A percentile compares a stretch with the other conserved stretches of the same genome.
Conservation (phyloP, 352 stramenopile genomes). For the Globisporangium spinosum region DNA sequence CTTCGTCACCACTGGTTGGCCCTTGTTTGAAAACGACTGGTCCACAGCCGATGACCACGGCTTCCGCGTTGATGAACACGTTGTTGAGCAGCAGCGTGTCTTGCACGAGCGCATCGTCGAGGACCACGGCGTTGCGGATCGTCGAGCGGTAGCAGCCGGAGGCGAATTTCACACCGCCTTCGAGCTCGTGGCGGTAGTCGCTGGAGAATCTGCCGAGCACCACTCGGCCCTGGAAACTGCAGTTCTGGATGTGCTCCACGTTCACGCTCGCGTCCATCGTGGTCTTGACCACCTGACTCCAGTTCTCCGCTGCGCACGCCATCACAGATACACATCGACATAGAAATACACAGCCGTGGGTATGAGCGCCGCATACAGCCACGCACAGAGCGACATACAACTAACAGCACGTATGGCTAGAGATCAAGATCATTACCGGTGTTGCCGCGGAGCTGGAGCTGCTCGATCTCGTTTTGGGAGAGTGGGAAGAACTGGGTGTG, state of each 20-base stretch:
- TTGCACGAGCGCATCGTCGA: slow-evolving; percentile 73
- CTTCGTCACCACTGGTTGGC: not conserved
- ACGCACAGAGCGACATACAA: slow-evolving; percentile 3
- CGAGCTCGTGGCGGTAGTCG: slow-evolving; percentile 32
- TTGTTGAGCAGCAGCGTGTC: slow-evolving; percentile 56
- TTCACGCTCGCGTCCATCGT: slow-evolving; percentile 19
- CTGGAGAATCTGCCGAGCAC: slow-evolving; percentile 52
- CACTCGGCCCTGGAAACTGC: slow-evolving; percentile 62
- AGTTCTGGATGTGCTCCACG: slow-evolving; percentile 51
- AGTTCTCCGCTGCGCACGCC: slow-evolving; percentile 46
- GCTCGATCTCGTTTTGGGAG: slow-evolving; percentile 39
- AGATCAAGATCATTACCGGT: slow-evolving; percentile 29
- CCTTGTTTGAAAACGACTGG: slow-evolving; percentile 34
- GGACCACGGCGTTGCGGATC: slow-evolving; percentile 53
- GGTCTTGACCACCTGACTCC: slow-evolving; percentile 50
- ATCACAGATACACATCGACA: slow-evolving; percentile 1
- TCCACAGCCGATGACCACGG: slow-evolving; percentile 64
- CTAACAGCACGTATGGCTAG: slow-evolving; percentile 1
- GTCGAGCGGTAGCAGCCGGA: slow-evolving; percentile 68
- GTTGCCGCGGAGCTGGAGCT: slow-evolving; percentile 61
- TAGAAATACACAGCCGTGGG: not conserved
- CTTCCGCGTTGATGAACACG: slow-evolving; percentile 42
- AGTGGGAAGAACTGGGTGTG: slow-evolving; percentile 33
- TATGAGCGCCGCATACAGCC: not conserved
- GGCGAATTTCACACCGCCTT: slow-evolving; percentile 47